phyloP scores from a whole-genome alignment of 495 filamentous ascomycete genomes.

The Xylaria palmicola region DNA sequence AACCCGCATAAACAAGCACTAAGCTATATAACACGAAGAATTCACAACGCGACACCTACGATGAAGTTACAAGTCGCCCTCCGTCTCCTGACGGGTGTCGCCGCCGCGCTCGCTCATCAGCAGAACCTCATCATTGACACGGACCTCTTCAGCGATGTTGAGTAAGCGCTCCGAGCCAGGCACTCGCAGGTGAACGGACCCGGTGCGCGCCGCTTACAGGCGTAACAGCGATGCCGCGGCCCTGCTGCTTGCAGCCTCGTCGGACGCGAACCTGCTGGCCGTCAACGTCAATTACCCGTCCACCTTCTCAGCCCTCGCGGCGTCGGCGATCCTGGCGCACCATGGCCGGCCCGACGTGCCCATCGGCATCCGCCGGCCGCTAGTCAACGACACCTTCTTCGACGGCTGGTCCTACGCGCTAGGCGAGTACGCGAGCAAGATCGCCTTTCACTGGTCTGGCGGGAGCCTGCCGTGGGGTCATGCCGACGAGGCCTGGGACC shows the following conservation, averaged over 20 bases:
- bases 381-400: conserved; percentile 44
- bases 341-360: conserved; percentile 38
- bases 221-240: conserved; percentile 36
- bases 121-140: conserved; percentile 42
- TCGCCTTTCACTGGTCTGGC: conserved; percentile 40
- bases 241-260: conserved; percentile 33
- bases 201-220: neutral
- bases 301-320: conserved; percentile 40
- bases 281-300: conserved; percentile 47
- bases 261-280: conserved; percentile 36
- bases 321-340: conserved; percentile 42
- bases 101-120: neutral
- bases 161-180: no score
- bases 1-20: no score
- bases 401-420: conserved; percentile 33
- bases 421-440: conserved; percentile 36
- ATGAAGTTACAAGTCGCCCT: neutral
- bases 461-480: conserved; percentile 28
- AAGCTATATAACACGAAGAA: no score
- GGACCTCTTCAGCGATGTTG: conserved; percentile 45
- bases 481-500: conserved; percentile 41
- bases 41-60: no score
- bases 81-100: neutral
- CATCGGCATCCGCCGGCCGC: conserved; percentile 39
- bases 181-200: no score